phyloP scores from a whole-genome alignment of 179 eudicot species.

The Drosera spatulata region DNA sequence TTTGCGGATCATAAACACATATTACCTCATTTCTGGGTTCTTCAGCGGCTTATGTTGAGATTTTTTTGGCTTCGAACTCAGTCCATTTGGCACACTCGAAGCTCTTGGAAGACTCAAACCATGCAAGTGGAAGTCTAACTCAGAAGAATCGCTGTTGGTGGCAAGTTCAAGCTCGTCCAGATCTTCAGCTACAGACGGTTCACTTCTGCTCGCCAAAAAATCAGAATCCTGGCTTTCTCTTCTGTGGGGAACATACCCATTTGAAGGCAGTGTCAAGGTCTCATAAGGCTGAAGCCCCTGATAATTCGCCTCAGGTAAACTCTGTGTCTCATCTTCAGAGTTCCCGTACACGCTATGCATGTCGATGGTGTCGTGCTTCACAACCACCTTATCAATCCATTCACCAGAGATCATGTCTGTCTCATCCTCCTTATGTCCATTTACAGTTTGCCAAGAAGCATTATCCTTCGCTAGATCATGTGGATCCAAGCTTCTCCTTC shows the following conservation, averaged over 20 bases:
- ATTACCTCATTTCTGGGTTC: constrained; percentile 25
- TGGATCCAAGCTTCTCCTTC: constrained; percentile 72
- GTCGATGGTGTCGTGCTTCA: constrained; percentile 40
- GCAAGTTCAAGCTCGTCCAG: constrained; percentile 29
- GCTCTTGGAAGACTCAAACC: constrained; percentile 12
- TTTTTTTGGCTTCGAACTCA: constrained; percentile 22
- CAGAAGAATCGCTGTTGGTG: constrained; percentile 27
- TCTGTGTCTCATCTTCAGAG: constrained; percentile 11
- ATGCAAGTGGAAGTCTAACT: constrained; percentile 17
- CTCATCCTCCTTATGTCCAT: constrained; percentile 39
- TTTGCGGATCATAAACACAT: too few relatives aligned
- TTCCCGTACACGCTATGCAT: constrained; percentile 11
- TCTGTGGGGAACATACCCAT: constrained; percentile 6
- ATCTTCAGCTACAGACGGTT: constrained; percentile 18
- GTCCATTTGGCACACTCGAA: constrained; percentile 19
- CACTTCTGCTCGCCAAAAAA: constrained; percentile 13
- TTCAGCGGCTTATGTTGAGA: constrained; percentile 15
- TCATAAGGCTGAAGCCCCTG: constrained; percentile 6
- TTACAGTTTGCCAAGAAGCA: constrained; percentile 56
- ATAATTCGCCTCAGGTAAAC: constrained; percentile 5
- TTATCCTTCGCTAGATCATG: constrained; percentile 55
- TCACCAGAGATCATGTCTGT: constrained; percentile 38
- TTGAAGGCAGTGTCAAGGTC: constrained; percentile 8
- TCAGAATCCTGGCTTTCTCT: constrained; percentile 13
- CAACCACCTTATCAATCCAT: constrained; percentile 64